Evolutionary conservation across 139 green algal genomes (phyloP), one percentile per base, ranked within the genome.

Genomic region (Prasinococcaceae sp.): DNA sequence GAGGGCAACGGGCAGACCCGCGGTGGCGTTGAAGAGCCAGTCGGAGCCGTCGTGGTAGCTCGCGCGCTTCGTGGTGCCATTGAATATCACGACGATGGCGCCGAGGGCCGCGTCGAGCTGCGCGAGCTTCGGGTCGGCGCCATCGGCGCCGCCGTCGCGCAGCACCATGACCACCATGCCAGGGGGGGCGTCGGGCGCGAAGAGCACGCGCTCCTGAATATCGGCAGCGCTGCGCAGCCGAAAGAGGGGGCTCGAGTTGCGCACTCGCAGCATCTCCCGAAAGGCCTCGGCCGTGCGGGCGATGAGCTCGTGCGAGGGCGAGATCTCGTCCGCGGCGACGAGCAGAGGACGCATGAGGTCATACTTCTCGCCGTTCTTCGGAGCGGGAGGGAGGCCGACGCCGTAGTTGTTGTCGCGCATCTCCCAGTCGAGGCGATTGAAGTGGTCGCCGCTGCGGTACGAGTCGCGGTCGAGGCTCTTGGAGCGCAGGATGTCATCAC

Each of bases 401-500:
- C 80, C 81, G 68, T 87, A 92, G 56, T 84, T 84, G 72, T 88
- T 85, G 49, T 37, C 58, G 23, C 63, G n/a, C n/a, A 58, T 69
- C 1, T 60, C 81, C 69, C 69, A 92, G 63, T 92, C 83, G 10
- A 94, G 58, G 19, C 66, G 66, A 44, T 73, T 73, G 47, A 74
- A 74, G 53, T 53, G 65, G 36, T 74, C 65, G 22, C 65, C 65
- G 8, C 55, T 83, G 63, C 89, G 79, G 66, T 88, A 90, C 36
- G 53, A 76, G 69, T 93, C 84, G 0, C 80, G 53, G 69, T 94
- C 84, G 4, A 94, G 64, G 55, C 53, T 78, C 63, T 94, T 94
- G 48, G 68, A 84, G 30, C 80, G 70, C 40, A 92, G 72, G 35
- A 90, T 70, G 46, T 94, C 82, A 55, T 88, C 80, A 3, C 80